Evolutionary conservation across 257 asterid species (phyloP).

Genomic region (Salvia splendens): DNA sequence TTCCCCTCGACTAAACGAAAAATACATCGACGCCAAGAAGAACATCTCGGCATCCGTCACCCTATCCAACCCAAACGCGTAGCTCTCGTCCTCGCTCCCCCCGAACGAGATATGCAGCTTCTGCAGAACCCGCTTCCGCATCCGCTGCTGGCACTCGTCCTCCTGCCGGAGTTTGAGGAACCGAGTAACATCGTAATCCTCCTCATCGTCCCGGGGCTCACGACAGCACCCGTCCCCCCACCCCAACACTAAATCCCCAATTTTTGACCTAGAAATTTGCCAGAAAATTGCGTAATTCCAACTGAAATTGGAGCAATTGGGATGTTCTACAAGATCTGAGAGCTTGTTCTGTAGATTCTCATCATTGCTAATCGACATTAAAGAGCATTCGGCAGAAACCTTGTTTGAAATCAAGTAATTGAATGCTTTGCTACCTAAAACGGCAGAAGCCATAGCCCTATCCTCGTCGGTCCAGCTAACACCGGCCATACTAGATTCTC

Average conservation of each 20-base stretch:
- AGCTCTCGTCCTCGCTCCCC: conserved; percentile 74
- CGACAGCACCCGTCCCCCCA: conserved; percentile 97
- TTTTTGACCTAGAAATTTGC: conserved; percentile 74
- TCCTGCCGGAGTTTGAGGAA: conserved; percentile 50
- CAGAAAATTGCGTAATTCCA: conserved; percentile 93
- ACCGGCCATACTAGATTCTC: conserved; percentile 49
- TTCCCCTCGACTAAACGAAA: conserved; percentile 62
- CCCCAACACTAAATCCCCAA: conserved; percentile 72
- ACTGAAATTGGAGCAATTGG: conserved; percentile 52
- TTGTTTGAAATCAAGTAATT: conserved; percentile 66
- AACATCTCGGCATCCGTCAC: conserved; percentile 87
- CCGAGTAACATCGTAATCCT: conserved; percentile 49
- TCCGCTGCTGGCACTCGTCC: conserved; percentile 71
- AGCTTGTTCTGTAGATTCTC: conserved; percentile 78
- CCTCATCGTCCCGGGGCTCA: conserved; percentile 76
- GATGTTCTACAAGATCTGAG: conserved; percentile 80
- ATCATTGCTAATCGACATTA: conserved; percentile 65
- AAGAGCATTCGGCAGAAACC: conserved; percentile 63
- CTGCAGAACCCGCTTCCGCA: conserved; percentile 77
- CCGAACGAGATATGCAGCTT: conserved; percentile 68
- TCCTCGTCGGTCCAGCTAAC: conserved; percentile 66
- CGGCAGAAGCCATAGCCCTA: conserved; percentile 65
- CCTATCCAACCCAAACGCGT: conserved; percentile 75
- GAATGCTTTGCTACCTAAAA: conserved; percentile 75
- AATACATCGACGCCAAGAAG: conserved; percentile 87